Evolutionary conservation across 78 protist genomes (phyloP), one percentile per base, ranked within the genome.

Genomic region (Dictyostelium capitatum): DNA sequence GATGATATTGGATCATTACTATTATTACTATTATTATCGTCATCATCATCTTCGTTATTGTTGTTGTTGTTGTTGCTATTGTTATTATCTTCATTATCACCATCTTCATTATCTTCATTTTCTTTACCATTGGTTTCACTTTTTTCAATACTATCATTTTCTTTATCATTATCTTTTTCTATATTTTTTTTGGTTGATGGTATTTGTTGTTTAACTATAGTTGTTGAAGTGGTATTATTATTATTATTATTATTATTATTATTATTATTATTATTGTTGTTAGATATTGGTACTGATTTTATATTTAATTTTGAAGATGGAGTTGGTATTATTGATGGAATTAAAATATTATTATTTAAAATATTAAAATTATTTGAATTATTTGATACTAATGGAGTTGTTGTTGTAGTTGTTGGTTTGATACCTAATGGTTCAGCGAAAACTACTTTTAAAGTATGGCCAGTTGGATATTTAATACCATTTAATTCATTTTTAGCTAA

Each of bases 361-460:
- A n/a, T 23, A 30, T 23, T 59, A n/a, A n/a, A n/a, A 30, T 30
- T 65, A 67, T 67, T 67, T 28, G 12, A 11, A 15, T 17, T 54
- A 54, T 17, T 54, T 11, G 59, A 17, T 11, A 15, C 12, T 28
- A 72, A 56, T 30, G 41, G 20, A 57, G 73, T 48, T 20, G 15
- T 53, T 69, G 67, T 10, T 30, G 41, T 1, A 57, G 73, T 48
- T 20, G 15, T 53, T 69, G 67, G 89, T 82, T 82, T 83, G 1
- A 73, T 56, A 84, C 91, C 91, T 4, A 84, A 43, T 11, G 95
- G 95, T 51, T 91, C 95, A 57, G 95, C 95, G 56, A 91, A 91
- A 4, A 83, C 90, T 6, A 91, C 95, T 57, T 83, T 82, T 23
- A 91, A 43, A 11, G 90, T 51, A 73, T 83, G 84, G 8, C 95